phyloP scores from a whole-genome alignment of 805 yeast genomes.

The Clavispora phyllophila region DNA sequence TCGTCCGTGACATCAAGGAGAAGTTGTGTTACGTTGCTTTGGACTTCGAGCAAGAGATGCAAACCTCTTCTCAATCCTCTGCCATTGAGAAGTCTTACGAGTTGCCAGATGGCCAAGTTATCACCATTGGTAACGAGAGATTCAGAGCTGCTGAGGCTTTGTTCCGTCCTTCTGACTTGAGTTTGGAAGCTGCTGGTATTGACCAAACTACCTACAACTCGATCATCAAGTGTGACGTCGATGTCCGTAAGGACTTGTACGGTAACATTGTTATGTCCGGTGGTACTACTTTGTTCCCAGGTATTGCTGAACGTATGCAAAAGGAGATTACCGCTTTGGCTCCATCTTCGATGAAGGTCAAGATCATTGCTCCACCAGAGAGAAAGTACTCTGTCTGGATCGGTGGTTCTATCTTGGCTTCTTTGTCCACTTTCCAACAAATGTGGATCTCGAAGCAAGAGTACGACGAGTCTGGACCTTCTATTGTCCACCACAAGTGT shows the following conservation, averaged over 20 bases:
- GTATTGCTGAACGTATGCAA: slow-evolving; percentile 99
- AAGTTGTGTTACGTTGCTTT: slow-evolving; percentile 98
- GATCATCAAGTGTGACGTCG: slow-evolving; percentile 98
- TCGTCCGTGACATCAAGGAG: slow-evolving; percentile 91
- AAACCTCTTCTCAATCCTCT: slow-evolving; percentile 97
- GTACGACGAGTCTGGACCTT: slow-evolving; percentile 99
- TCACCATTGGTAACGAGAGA: slow-evolving; percentile 99
- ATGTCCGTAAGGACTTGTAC: slow-evolving; percentile 97
- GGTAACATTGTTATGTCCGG: slow-evolving; percentile 99
- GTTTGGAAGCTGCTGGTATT: slow-evolving; percentile 95
- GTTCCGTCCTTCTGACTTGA: slow-evolving; percentile 94
- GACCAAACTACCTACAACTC: slow-evolving; percentile 96
- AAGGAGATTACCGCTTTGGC: slow-evolving; percentile 99
- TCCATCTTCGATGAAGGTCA: slow-evolving; percentile 99
- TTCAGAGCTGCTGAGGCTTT: slow-evolving; percentile 99
- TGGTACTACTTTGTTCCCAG: slow-evolving; percentile 99
- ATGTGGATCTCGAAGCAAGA: slow-evolving; percentile 99
- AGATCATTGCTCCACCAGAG: slow-evolving; percentile 99
- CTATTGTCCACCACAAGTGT: slow-evolving; percentile 96
- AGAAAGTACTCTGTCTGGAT: slow-evolving; percentile 99
- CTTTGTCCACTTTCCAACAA: slow-evolving; percentile 99
- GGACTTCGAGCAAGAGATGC: slow-evolving; percentile 99
- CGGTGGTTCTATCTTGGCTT: slow-evolving; percentile 99
- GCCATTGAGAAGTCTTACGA: slow-evolving; percentile 98
- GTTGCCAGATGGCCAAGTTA: slow-evolving; percentile 99